Percentiles rank a stretch among this genome's conserved stretches.
Evolutionary conservation across 1,284 basidiomycete genomes (phyloP).

Genomic region (Xanthoconium separans): DNA sequence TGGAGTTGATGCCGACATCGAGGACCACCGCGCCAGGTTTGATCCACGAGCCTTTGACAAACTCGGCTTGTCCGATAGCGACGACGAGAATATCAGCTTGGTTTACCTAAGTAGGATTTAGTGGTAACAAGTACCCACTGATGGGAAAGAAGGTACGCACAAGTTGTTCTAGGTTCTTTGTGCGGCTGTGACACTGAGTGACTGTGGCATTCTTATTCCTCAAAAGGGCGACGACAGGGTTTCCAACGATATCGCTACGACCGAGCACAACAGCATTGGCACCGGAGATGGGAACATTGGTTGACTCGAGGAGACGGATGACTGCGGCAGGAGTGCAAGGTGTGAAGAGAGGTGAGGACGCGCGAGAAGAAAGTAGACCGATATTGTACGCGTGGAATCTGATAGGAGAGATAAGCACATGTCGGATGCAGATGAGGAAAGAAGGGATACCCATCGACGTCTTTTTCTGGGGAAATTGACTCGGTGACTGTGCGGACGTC

Average conservation of each 20-base stretch:
- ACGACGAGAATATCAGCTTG: constrained; percentile 91
- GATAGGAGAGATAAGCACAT: constrained; percentile 10
- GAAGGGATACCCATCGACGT: constrained; percentile 85
- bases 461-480: constrained; percentile 92
- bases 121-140: constrained; percentile 7
- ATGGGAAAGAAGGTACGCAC: constrained; percentile 43
- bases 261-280: constrained; percentile 92
- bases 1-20: constrained; percentile 97
- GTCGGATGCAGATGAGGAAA: constrained; percentile 3
- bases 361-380: constrained; percentile 90
- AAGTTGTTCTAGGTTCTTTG: constrained; percentile 77
- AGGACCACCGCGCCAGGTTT: constrained; percentile 94
- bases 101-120: constrained; percentile 55
- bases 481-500: constrained; percentile 93
- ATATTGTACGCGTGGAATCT: constrained; percentile 99
- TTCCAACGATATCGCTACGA: constrained; percentile 97
- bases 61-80: constrained; percentile 91
- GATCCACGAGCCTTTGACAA: constrained; percentile 92
- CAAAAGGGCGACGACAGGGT: constrained; percentile 90
- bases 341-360: constrained; percentile 86
- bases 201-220: constrained; percentile 93
- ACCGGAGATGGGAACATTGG: constrained; percentile 73
- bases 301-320: constrained; percentile 86
- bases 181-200: constrained; percentile 95
- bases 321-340: constrained; percentile 97